Evolutionary conservation across 2,329 filamentous ascomycete genomes (phyloP), one percentile per base, ranked within the genome.

Genomic region (Fusarium stilboides): DNA sequence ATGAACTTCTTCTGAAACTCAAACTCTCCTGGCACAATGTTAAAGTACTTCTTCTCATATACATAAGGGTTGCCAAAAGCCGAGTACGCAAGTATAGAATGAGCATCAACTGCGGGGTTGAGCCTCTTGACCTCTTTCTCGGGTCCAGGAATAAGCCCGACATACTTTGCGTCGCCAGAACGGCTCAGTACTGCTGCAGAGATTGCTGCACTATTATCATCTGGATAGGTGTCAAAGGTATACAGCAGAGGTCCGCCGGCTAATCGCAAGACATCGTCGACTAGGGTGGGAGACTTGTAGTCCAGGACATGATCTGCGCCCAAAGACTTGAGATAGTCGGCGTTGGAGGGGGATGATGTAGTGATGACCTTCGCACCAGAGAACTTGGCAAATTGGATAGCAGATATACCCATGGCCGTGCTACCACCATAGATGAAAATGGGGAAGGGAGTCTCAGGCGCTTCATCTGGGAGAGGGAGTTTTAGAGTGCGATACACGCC

Each of bases 321-420:
- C 6, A 81, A 75, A 1, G 72, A 74, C 52, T 71, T 72, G 5
- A 80, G 52, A 6, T 77, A 75, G 8, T 76, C 77, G 15, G 75
- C 74, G 46, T 80, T 78, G 44, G 52, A 63, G n/a, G 77, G 76
- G 6, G 81, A 82, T 2, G 76, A 71, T 3, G 80, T 82, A 1
- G 80, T 67, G 14, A 81, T 72, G 1, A 83, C 78, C 7, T 51
- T 69, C 7, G 77, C 77, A 1, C 78, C 81, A 3, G 77, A 80
- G 3, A 77, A 69, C 58, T 79, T 80, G 45, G 79, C 78, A 50
- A 73, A 80, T 68, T 83, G 81, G 58, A 84, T 80, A 3, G 77
- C 80, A 44, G 87, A 85, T 24, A 87, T 84, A 74, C 83, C 84
- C 2, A 86, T 87, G 2, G 86, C 87, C 12, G 84, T 88, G 74